These are phyloP conservation scores for Astrephomene gubernaculifera DNA, from an alignment of 139 green algal genomes.

Conservation along the genomic window DNA sequence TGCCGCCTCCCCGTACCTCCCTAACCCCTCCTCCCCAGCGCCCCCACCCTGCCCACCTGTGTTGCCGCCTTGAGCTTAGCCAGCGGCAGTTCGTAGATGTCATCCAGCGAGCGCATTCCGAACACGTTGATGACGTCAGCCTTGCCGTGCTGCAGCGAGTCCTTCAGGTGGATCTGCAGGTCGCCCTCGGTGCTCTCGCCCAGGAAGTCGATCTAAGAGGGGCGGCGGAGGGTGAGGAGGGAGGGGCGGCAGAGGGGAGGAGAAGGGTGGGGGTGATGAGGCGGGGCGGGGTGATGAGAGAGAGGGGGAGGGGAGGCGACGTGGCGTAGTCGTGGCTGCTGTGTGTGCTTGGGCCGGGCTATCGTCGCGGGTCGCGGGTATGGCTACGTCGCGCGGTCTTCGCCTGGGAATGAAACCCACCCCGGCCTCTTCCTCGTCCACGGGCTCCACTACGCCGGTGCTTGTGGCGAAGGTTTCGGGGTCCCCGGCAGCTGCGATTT, in stretches of 20 bases:
- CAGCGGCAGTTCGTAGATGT: conserved; percentile 66
- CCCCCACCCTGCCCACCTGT: conserved; percentile 44
- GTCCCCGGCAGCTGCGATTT: neutral
- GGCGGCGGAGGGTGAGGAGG: neutral
- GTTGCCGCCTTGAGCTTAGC: conserved; percentile 47
- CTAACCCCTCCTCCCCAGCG: neutral
- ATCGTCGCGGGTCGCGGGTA: too few relatives aligned
- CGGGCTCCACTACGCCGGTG: conserved; percentile 64
- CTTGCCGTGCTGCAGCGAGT: conserved; percentile 5
- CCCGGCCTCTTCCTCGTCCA: conserved; percentile 72
- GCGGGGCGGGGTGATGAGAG: neutral
- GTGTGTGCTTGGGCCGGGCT: too few relatives aligned
- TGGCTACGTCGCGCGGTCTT: too few relatives aligned
- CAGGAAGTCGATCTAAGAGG: conserved; percentile 79
- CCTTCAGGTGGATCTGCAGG: conserved; percentile 68
- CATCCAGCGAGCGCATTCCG: conserved; percentile 61
- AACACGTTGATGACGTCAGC: conserved; percentile 66
- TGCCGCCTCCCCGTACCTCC: neutral
- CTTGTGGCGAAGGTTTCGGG: conserved; percentile 74
- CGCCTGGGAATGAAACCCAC: conserved; percentile 14
- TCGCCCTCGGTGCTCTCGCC: conserved; percentile 82
- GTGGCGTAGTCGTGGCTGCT: neutral
- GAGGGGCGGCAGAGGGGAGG: neutral
- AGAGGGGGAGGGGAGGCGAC: neutral
- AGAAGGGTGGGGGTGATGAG: neutral